Evolutionary conservation across 352 stramenopile species (phyloP), one percentile per base, ranked within the genome.

Genomic region (Phytophthora sojae): DNA sequence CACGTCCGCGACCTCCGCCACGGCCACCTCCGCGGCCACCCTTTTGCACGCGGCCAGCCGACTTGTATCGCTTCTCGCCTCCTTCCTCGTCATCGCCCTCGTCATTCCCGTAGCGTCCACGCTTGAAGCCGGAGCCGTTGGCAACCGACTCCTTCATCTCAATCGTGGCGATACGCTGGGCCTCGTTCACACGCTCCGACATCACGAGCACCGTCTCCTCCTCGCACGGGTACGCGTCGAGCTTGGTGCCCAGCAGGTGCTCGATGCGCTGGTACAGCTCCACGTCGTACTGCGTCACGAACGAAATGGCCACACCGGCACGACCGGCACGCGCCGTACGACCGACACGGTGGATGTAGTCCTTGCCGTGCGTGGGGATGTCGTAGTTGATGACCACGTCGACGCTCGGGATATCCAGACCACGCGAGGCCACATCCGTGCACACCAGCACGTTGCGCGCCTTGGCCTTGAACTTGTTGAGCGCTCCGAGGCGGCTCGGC

Each of bases 371-470:
- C 25, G 88, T 97, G 8, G 98, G 98, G 53, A 99, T 98, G 82
- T 99, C 98, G 83, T 98, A 99, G 77, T 99, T 99, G 61, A 99
- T 91, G 15, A 99, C 98, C 12, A 99, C 81, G 77, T 99, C 97
- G 37, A 99, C 98, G 58, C 85, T 94, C 2, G 98, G 97, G 67
- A 99, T 99, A 75, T 99, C 97, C 29, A 99, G 84, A 4, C 97
- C 97, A 60, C 93, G 90, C 55, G 83, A 92, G 7, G 93, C 93
- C 14, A 97, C 92, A 69, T 98, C 93, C 17, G 93, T 97, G 65
- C 86, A 97, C 50, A 96, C 87, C 37, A 96, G 87, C 61, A 94
- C 96, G 76, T 95, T 98, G 61, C 80, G 88, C 19, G 79, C 78
- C 57, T 97, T 96, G 63, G 86, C 88, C 73, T 99, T 99, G 87